phyloP scores from a whole-genome alignment of 345 rosid species.

The Syzygium jambos region DNA sequence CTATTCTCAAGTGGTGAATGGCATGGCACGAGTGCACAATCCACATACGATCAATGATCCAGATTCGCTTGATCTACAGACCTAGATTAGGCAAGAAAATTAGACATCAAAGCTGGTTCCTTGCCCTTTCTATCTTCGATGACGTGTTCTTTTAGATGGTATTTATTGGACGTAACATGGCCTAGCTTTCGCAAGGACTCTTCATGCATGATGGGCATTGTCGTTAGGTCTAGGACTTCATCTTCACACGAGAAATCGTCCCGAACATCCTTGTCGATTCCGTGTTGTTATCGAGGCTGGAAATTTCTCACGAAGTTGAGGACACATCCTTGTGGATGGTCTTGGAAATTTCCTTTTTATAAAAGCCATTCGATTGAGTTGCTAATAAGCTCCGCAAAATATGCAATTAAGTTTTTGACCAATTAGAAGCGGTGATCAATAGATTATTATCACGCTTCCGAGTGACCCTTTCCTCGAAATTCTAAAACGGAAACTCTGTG shows the following conservation, averaged over 20 bases:
- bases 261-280: neutral
- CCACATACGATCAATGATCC: neutral
- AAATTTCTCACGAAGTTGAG: neutral
- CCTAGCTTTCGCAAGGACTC: neutral
- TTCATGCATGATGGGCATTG: neutral
- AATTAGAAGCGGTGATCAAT: neutral
- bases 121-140: neutral
- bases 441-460: neutral
- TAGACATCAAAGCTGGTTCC: neutral
- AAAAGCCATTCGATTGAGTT: neutral
- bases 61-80: neutral
- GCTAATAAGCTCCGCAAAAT: too few relatives aligned
- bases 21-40: neutral
- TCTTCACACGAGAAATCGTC: neutral
- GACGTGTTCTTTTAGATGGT: neutral
- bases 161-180: neutral
- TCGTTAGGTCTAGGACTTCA: neutral
- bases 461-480: neutral
- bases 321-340: neutral
- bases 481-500: neutral
- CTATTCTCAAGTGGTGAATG: neutral
- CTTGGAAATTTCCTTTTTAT: neutral
- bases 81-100: neutral
- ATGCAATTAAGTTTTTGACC: neutral
- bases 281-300: neutral